A percentile compares a stretch with the other conserved stretches of the same genome.
Conservation (phyloP, 768 basidiomycete genomes). For the Termitomyces sp. region DNA sequence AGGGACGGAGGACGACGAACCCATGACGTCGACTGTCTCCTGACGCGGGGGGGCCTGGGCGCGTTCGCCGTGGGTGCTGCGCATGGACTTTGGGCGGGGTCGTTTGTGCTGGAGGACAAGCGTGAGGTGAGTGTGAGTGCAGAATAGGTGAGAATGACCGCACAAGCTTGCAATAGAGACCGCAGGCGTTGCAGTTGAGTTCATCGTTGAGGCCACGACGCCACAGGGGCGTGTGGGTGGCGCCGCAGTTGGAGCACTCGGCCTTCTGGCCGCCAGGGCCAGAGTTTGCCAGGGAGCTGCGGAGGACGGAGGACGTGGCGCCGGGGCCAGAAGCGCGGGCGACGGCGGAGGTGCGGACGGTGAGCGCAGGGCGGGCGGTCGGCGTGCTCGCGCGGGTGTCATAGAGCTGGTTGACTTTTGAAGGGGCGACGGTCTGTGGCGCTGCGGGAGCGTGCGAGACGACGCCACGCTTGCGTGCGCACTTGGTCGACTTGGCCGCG, state of each 20-base stretch:
- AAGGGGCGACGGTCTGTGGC: slow-evolving; percentile 53
- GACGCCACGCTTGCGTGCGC: slow-evolving; percentile 20
- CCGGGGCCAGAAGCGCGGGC: slow-evolving; percentile 56
- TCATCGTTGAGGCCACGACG: slow-evolving; percentile 83
- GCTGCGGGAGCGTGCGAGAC: slow-evolving; percentile 27
- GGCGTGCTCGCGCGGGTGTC: slow-evolving; percentile 27
- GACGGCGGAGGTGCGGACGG: slow-evolving; percentile 44
- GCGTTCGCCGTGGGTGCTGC: slow-evolving; percentile 70
- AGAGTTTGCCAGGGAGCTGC: slow-evolving; percentile 26
- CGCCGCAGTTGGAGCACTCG: slow-evolving; percentile 85
- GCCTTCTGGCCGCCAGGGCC: slow-evolving; percentile 63
- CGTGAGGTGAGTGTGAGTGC: background rate
- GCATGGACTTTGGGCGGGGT: slow-evolving; percentile 85
- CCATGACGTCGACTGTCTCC: slow-evolving; percentile 70
- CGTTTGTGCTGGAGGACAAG: slow-evolving; percentile 61
- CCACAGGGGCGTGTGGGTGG: slow-evolving; percentile 87
- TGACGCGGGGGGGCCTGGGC: slow-evolving; percentile 58
- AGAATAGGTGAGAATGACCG: slow-evolving; percentile 8
- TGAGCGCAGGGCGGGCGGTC: slow-evolving; percentile 50
- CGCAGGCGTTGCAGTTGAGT: slow-evolving; percentile 86
- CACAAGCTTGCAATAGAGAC: slow-evolving; percentile 82
- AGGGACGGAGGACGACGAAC: slow-evolving; percentile 37
- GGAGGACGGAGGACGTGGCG: slow-evolving; percentile 51
- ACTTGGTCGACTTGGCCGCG: slow-evolving; percentile 6
- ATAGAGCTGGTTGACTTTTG: slow-evolving; percentile 51